phyloP scores from a whole-genome alignment of 2,329 filamentous ascomycete species.

The Venturia asperata region DNA sequence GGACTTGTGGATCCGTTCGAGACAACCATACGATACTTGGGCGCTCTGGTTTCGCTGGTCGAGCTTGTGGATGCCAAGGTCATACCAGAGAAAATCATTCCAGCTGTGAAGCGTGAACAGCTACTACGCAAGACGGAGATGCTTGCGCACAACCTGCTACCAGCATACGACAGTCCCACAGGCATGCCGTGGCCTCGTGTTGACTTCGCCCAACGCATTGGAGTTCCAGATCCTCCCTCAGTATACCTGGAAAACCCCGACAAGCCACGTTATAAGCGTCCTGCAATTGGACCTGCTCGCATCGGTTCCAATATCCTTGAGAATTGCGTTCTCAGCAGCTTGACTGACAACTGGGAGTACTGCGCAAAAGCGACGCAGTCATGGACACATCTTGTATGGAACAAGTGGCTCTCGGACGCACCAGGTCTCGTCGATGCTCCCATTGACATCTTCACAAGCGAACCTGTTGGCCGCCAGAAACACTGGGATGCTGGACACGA shows the following conservation, averaged over 20 bases:
- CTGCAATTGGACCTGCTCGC: constrained; percentile 36
- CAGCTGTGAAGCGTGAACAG: constrained; percentile 27
- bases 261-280: constrained; percentile 30
- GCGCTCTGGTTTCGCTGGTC: constrained; percentile 34
- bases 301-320: constrained; percentile 41
- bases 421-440: constrained; percentile 37
- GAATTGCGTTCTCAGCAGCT: constrained; percentile 35
- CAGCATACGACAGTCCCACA: constrained; percentile 36
- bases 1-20: constrained; percentile 37
- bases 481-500: constrained; percentile 41
- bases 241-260: constrained; percentile 27
- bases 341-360: constrained; percentile 37
- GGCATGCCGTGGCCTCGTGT: constrained; percentile 41
- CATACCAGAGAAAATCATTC: constrained; percentile 31
- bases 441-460: constrained; percentile 38
- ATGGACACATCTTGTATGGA: constrained; percentile 42
- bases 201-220: constrained; percentile 33
- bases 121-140: constrained; percentile 34
- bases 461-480: constrained; percentile 33
- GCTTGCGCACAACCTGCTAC: constrained; percentile 33
- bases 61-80: constrained; percentile 38
- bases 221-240: constrained; percentile 28
- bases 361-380: constrained; percentile 36
- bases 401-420: constrained; percentile 34
- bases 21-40: constrained; percentile 37